Evolutionary conservation across 768 basidiomycete species (phyloP), one percentile per base, ranked within the genome.

Genomic region (Pleurotus platypus): DNA sequence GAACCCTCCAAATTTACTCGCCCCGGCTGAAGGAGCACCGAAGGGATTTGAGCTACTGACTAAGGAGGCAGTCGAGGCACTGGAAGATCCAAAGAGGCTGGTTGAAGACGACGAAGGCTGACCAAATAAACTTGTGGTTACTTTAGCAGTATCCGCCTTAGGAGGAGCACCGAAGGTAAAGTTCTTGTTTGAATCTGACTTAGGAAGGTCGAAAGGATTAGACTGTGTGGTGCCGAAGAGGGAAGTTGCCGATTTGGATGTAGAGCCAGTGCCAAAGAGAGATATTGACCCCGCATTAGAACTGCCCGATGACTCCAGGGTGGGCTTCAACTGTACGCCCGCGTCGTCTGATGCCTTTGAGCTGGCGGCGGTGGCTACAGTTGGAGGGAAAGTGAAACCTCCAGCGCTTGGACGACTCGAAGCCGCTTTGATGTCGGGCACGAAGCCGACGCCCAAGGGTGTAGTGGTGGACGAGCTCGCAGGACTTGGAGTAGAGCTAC

Each of bases 301-400:
- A 11, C 37, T 22, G 8, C 16, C 7, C 8, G 22, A n/a, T 2
- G 51, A 54, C 18, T 35, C 9, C 5, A 20, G 20, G 15, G 38
- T 9, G 4, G 38, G 18, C 15, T 35, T 13, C 20, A 3, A 8
- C 22, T 1, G 6, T 3, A 30, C 8, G 12, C 27, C 7, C 13
- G 22, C 18, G 37, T 12, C 15, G 26, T n/a, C 16, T n/a, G 51
- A 18, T 2, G 15, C 2, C 3, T 22, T 42, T 18, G 43, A 12
- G 5, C 30, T 27, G 8, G 53, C 35, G 3, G 53, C 3, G 6
- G 53, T 42, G 22, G 54, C 6, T 13, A 39, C 8, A n/a, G 54
- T 26, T 43, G 54, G 58, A 8, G 69, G 63, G 50, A 70, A 66
- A 11, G 66, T 59, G 43, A 70, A 69, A 30, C 65, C 66, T 37